Conservation (phyloP, 2,329 filamentous ascomycete species). For the Arthrobotrys musiformis region DNA sequence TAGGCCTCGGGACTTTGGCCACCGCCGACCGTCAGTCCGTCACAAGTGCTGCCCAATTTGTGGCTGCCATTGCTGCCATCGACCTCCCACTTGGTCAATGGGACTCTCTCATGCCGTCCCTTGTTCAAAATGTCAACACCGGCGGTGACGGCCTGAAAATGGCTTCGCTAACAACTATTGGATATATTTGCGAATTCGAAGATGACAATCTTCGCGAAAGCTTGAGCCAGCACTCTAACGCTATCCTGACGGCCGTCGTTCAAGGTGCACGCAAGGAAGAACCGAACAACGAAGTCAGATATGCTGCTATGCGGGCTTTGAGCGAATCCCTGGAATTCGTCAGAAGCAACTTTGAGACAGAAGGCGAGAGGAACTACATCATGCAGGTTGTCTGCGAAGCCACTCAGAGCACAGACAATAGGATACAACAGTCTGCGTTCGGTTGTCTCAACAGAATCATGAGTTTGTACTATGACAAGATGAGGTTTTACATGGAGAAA, state of each 20-base stretch:
- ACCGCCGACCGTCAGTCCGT: conserved; percentile 85
- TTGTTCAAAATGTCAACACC: conserved; percentile 92
- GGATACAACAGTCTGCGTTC: conserved; percentile 95
- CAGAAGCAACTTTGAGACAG: conserved; percentile 97
- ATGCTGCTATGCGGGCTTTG: conserved; percentile 91
- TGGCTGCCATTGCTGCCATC: conserved; percentile 92
- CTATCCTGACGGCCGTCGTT: conserved; percentile 95
- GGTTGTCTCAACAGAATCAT: conserved; percentile 99
- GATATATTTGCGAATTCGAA: conserved; percentile 97
- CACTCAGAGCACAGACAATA: conserved; percentile 88
- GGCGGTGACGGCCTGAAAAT: conserved; percentile 91
- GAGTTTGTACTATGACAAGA: conserved; percentile 98
- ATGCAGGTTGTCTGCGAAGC: conserved; percentile 99
- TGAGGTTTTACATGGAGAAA: conserved; percentile 99
- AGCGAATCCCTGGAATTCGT: conserved; percentile 98
- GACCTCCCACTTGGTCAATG: conserved; percentile 94
- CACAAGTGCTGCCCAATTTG: conserved; percentile 90
- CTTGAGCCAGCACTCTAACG: conserved; percentile 88
- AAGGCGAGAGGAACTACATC: conserved; percentile 99
- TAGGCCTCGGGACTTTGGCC: conserved; percentile 86
- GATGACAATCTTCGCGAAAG: conserved; percentile 85
- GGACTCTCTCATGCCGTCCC: conserved; percentile 85
- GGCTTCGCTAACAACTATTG: conserved; percentile 92
- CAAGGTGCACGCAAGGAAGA: conserved; percentile 98
- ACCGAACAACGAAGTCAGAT: conserved; percentile 86